Evolutionary conservation across 2,329 filamentous ascomycete genomes (phyloP).

Genomic region (Emergomyces orientalis): DNA sequence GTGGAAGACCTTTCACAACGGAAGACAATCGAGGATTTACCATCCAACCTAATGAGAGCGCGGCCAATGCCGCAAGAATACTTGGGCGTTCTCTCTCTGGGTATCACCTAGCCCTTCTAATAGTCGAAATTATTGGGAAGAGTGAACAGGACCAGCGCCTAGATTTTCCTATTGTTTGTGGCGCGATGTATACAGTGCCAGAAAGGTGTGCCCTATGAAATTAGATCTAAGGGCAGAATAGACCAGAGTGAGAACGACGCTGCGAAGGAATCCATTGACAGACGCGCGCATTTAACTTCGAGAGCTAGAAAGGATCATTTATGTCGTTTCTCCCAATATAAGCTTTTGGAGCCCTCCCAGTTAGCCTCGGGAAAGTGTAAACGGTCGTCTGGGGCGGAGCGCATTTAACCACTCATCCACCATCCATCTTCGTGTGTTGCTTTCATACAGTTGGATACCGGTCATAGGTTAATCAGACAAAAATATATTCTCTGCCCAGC

Average conservation of each 20-base stretch:
- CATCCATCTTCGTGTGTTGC: background rate
- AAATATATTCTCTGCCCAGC: background rate
- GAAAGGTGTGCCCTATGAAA: background rate
- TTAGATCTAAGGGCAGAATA: background rate
- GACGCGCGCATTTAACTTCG: no score
- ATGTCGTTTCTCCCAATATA: background rate
- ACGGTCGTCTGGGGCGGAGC: background rate
- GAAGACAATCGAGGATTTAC: background rate
- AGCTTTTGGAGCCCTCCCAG: background rate
- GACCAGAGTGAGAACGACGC: no score
- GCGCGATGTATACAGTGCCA: background rate
- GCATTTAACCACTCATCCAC: background rate
- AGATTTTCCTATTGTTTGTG: no score
- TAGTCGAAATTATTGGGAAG: no score
- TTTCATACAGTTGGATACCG: background rate
- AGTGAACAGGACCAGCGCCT: no score
- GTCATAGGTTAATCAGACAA: background rate
- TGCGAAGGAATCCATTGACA: background rate
- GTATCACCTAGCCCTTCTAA: no score
- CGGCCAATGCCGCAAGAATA: background rate
- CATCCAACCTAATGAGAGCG: background rate
- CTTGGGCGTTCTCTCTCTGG: background rate
- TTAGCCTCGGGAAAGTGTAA: background rate
- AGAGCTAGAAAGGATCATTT: background rate
- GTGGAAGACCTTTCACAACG: no score